Conservation (phyloP, 805 yeast genomes). For the Zygotorulaspora florentina region DNA sequence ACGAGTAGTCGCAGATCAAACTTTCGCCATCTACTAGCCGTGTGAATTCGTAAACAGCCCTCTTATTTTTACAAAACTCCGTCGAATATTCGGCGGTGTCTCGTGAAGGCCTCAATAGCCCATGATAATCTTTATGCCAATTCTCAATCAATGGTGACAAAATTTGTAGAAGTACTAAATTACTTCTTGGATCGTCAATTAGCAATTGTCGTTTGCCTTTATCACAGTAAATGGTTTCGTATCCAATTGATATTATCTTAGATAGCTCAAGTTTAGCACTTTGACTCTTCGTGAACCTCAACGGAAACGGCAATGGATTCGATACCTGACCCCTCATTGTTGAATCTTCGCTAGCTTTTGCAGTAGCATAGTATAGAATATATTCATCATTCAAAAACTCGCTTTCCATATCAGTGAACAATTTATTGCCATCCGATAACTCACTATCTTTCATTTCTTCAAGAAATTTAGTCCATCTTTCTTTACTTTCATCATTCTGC, state of each 20-base stretch:
- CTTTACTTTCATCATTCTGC: slow-evolving; percentile 22
- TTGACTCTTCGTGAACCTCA: slow-evolving; percentile 58
- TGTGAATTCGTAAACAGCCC: slow-evolving; percentile 34
- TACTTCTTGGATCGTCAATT: slow-evolving; percentile 52
- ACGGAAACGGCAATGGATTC: slow-evolving; percentile 20
- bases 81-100: slow-evolving; percentile 32
- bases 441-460: slow-evolving; percentile 11
- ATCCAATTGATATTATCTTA: slow-evolving; percentile 75
- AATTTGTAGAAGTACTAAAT: slow-evolving; percentile 65
- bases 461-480: slow-evolving; percentile 24
- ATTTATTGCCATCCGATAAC: slow-evolving; percentile 6
- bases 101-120: slow-evolving; percentile 47
- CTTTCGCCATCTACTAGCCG: slow-evolving; percentile 58
- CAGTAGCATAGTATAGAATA: slow-evolving; percentile 23
- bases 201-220: slow-evolving; percentile 39
- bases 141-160: slow-evolving; percentile 71
- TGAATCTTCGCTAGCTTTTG: slow-evolving; percentile 3
- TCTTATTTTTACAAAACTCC: slow-evolving; percentile 26
- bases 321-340: slow-evolving; percentile 7
- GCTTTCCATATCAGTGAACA: slow-evolving; percentile 24
- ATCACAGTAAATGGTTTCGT: slow-evolving; percentile 73
- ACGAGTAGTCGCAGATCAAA: slow-evolving; percentile 75
- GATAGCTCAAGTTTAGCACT: slow-evolving; percentile 76
- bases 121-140: slow-evolving; percentile 67
- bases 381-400: slow-evolving; percentile 36